Conservation (phyloP, 495 filamentous ascomycete genomes). For the Cercophora sp. region DNA sequence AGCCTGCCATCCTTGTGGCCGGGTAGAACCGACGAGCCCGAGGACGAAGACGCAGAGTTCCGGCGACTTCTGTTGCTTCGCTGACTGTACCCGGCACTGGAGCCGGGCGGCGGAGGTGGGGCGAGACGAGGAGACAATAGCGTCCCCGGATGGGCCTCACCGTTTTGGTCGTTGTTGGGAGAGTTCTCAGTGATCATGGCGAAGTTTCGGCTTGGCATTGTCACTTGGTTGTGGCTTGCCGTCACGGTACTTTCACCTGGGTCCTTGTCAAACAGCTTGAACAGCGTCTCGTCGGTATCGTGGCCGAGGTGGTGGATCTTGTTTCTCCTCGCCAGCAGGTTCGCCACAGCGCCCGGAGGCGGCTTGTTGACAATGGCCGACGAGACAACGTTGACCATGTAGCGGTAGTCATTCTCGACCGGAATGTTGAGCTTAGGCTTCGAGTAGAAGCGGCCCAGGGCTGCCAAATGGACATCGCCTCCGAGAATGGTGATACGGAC, state of each 20-base stretch:
- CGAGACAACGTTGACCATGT: conserved; percentile 86
- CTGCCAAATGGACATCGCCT: conserved; percentile 91
- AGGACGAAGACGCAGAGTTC: background rate
- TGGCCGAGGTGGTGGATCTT: conserved; percentile 88
- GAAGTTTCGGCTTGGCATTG: conserved; percentile 89
- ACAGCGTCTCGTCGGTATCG: conserved; percentile 82
- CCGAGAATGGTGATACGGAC: conserved; percentile 82
- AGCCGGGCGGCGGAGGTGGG: conserved; percentile 14
- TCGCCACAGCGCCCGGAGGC: conserved; percentile 80
- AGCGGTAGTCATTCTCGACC: conserved; percentile 85
- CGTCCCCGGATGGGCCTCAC: conserved; percentile 8
- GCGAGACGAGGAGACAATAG: conserved; percentile 7
- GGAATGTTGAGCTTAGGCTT: conserved; percentile 72
- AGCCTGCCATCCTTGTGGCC: conserved; percentile 56
- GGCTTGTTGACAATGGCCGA: conserved; percentile 94
- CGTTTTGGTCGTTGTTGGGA: conserved; percentile 33
- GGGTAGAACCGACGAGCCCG: conserved; percentile 14
- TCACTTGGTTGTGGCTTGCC: conserved; percentile 67
- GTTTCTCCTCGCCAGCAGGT: conserved; percentile 78
- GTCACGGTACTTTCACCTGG: conserved; percentile 68
- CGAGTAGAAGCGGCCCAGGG: conserved; percentile 90
- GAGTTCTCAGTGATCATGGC: conserved; percentile 73
- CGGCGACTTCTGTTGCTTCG: conserved; percentile 3
- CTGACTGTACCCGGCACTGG: conserved; percentile 18
- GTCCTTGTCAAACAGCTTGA: conserved; percentile 80